These are phyloP conservation scores for Euphrasia arctica DNA, from an alignment of 305 asterid species.

Conservation along the genomic window DNA sequence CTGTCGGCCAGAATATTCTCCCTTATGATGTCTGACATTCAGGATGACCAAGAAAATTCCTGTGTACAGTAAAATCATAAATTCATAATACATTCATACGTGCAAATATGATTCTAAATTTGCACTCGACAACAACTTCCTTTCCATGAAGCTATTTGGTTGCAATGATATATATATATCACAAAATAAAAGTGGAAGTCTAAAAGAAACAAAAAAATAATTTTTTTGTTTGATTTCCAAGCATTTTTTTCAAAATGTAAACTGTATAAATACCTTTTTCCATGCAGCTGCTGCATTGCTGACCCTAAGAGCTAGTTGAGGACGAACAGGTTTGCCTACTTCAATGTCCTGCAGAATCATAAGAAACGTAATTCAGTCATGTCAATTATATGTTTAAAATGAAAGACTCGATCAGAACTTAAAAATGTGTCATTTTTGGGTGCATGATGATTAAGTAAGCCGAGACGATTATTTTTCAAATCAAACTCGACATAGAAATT, in stretches of 20 bases:
- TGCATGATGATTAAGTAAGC: neutral
- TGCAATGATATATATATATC: conserved; percentile 13
- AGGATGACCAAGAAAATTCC: conserved; percentile 87
- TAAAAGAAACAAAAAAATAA: conserved; percentile 10
- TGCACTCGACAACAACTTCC: conserved; percentile 93
- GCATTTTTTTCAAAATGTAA: conserved; percentile 15
- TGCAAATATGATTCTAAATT: conserved; percentile 25
- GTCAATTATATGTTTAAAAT: conserved; percentile 2
- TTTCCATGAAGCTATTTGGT: conserved; percentile 79
- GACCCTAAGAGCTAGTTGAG: conserved; percentile 92
- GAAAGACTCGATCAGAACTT: conserved; percentile 11
- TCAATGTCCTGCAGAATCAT: conserved; percentile 72
- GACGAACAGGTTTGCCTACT: conserved; percentile 95
- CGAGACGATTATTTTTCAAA: neutral
- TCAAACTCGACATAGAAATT: conserved; percentile 23
- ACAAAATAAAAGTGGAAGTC: conserved; percentile 16
- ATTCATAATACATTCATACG: conserved; percentile 16
- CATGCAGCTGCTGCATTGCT: conserved; percentile 74
- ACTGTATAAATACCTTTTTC: conserved; percentile 64
- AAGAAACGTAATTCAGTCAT: conserved; percentile 17
- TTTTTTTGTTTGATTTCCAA: conserved; percentile 20
- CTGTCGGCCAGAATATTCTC: conserved; percentile 71
- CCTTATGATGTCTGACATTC: conserved; percentile 70
- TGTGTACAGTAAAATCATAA: conserved; percentile 34
- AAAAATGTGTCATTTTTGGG: neutral